Evolutionary conservation across 192 early-diverging fungal species (phyloP), one percentile per base, ranked within the genome.

Genomic region (Coemansia guatemalensis): DNA sequence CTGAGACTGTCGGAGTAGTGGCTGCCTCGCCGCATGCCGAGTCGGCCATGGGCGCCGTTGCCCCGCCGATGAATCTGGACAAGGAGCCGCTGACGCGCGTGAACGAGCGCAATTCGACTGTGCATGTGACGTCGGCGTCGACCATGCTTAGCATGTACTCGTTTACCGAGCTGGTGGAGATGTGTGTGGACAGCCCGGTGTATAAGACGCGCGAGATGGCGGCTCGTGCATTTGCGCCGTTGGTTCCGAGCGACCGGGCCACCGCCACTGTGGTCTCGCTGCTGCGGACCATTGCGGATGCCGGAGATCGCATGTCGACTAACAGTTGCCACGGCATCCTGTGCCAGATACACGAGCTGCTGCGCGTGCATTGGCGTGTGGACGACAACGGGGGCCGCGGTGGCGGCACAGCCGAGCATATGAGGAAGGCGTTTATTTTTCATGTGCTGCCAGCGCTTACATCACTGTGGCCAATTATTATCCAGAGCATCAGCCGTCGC

Each of bases 141-240:
- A 68, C 74, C 0, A 72, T 73, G 69, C 69, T 81, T 20, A 75
- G 69, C 69, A 81, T 81, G 78, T 81, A 75, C 56, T 69, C 72
- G 59, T 81, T 81, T 58, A 73, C 74, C 2, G 78, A 75, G 62
- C 69, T 81, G 18, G 78, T 81, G 12, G 78, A 81, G 66, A 53
- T 67, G 60, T 81, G 78, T 26, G 56, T 75, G 2, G 78, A 75
- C 49, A 73, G 69, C 18, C 72, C 82, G 1, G 82, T 85, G 27
- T 74, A 62, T 67, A 84, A 92, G 75, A 92, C 89, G 1, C 84
- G 95, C 49, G 94, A 95, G 68, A 92, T 95, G 85, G 86, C 92
- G 0, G 89, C 90, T 3, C 83, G 93, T 29, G 92, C 95, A 0
- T 78, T 91, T 53, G 88, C 89, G 7, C 86, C 94, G 4, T 65